Evolutionary conservation across 2,329 filamentous ascomycete species (phyloP), one percentile per base, ranked within the genome.

Genomic region (Epichloe brachyelytri): DNA sequence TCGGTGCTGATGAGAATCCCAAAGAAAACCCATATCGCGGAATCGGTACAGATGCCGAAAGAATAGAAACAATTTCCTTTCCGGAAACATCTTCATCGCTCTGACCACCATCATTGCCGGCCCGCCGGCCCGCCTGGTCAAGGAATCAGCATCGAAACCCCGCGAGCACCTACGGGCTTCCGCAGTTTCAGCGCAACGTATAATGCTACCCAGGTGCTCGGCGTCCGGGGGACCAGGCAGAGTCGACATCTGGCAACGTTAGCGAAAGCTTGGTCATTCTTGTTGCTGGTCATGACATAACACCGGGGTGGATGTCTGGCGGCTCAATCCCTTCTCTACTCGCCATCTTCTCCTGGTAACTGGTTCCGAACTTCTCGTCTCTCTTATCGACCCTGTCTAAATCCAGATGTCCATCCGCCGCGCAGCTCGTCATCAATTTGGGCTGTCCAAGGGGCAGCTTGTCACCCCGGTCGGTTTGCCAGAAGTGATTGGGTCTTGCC

Each of bases 401-500:
- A 37, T 73, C 71, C 33, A 78, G 62, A 58, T 79, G 75, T 0
- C 68, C 70, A n/a, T 70, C 65, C 1, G 61, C 66, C 3, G 72
- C 76, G 53, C 72, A 75, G 58, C 74, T 77, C 11, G 70, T 76
- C 76, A 79, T 79, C 6, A 79, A 64, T 58, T 73, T 69, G 8
- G 77, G 76, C 55, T 71, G 67, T 0, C 76, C 77, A 3, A 79
- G 20, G 57, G 0, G 76, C 33, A 79, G 54, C 53, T 62, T 61
- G 60, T 91, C 80, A 0, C 86, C 86, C 5, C 78, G 72, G 67
- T 94, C 88, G 15, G 84, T 79, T 74, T 94, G 86, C 88, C 89
- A 95, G 41, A 93, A 72, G 63, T 95, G 88, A 65, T 85, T 85
- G 93, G 1, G 84, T 80, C 63, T 95, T 95, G 10, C 88, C 88